Evolutionary conservation across 495 filamentous ascomycete genomes (phyloP).

Genomic region (Geopyxis carbonaria): DNA sequence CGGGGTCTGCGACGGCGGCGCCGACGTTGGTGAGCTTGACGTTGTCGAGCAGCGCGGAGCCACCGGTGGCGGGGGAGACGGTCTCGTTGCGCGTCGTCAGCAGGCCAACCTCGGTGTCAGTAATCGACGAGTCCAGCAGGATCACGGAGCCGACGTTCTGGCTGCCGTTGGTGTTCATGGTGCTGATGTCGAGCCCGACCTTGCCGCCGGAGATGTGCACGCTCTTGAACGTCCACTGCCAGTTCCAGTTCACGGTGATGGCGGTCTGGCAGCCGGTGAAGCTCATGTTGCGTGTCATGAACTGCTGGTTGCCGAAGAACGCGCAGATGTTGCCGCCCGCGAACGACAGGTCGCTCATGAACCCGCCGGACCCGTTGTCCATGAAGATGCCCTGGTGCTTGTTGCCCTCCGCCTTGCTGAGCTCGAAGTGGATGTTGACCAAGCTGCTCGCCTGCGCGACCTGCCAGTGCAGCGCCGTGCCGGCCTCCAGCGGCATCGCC

Average conservation of each 20-base stretch:
- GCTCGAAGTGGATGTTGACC: slow-evolving; percentile 81
- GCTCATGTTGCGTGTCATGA: slow-evolving; percentile 75
- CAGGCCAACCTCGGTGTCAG: slow-evolving; percentile 54
- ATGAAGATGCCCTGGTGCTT: slow-evolving; percentile 86
- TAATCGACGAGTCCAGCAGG: slow-evolving; percentile 62
- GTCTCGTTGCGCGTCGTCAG: slow-evolving; percentile 32
- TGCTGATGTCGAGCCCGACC: slow-evolving; percentile 65
- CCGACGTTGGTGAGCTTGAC: slow-evolving; percentile 48
- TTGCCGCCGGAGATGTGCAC: slow-evolving; percentile 64
- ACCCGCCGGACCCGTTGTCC: slow-evolving; percentile 86
- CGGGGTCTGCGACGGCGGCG: slow-evolving; percentile 37
- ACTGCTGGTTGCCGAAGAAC: slow-evolving; percentile 88
- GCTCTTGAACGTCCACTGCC: slow-evolving; percentile 77
- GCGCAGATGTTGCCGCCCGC: slow-evolving; percentile 72
- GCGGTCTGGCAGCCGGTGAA: slow-evolving; percentile 84
- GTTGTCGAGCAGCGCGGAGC: slow-evolving; percentile 70
- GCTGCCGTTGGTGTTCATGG: slow-evolving; percentile 34
- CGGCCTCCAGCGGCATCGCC: slow-evolving; percentile 42
- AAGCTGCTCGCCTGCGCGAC: slow-evolving; percentile 86
- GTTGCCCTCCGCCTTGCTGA: slow-evolving; percentile 62
- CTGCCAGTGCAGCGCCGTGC: slow-evolving; percentile 92
- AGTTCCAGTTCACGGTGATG: slow-evolving; percentile 72
- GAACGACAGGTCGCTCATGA: slow-evolving; percentile 74
- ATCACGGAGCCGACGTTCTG: slow-evolving; percentile 68
- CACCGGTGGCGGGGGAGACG: slow-evolving; percentile 39